A percentile compares a stretch with the other conserved stretches of the same genome.
Evolutionary conservation across 1,284 basidiomycete species (phyloP).

Genomic region (Kwoniella shivajii): DNA sequence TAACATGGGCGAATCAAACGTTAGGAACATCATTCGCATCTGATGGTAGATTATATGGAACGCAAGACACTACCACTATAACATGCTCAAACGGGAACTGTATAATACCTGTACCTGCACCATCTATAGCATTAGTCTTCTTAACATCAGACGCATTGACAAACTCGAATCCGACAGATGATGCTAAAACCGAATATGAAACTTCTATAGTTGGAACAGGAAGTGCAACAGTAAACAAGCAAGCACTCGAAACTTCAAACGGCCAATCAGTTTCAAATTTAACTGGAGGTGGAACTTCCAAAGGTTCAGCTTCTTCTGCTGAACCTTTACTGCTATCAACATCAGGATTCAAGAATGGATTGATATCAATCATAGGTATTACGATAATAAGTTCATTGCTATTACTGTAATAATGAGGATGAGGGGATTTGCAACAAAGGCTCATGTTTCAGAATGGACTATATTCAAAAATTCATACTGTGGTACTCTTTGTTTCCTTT

Average conservation of each 20-base stretch:
- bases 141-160: constrained; percentile 58
- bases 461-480: too few relatives aligned
- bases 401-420: too few relatives aligned
- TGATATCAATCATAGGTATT: too few relatives aligned
- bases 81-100: constrained; percentile 63
- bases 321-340: not conserved
- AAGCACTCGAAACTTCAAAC: constrained; percentile 51
- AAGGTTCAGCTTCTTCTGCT: constrained; percentile 3
- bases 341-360: not conserved
- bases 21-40: constrained; percentile 66
- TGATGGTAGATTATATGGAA: constrained; percentile 65
- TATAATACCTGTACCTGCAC: constrained; percentile 66
- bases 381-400: too few relatives aligned
- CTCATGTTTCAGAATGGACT: too few relatives aligned
- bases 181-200: constrained; percentile 59
- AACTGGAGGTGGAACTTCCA: constrained; percentile 22
- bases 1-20: constrained; percentile 73
- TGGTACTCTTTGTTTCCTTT: too few relatives aligned
- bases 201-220: constrained; percentile 55
- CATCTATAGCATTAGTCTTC: constrained; percentile 72
- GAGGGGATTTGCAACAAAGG: too few relatives aligned
- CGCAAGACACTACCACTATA: constrained; percentile 60
- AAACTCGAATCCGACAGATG: constrained; percentile 50
- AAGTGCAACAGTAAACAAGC: constrained; percentile 44
- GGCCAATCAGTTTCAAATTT: constrained; percentile 33